Evolutionary conservation across 1,284 basidiomycete species (phyloP), one percentile per base, ranked within the genome.

Genomic region (Caloboletus firmus): DNA sequence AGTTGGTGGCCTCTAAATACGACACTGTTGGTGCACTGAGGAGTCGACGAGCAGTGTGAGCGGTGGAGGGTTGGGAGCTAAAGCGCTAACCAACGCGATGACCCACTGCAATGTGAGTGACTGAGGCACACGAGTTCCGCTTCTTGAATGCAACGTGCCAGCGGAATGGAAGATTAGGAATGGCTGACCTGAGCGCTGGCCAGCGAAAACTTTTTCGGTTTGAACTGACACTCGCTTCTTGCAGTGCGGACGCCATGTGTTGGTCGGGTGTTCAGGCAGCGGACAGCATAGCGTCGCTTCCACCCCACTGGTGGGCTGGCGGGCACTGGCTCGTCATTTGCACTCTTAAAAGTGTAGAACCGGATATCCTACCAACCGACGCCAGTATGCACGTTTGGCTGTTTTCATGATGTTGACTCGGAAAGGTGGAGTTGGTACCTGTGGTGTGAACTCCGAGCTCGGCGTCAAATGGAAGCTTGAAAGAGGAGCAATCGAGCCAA

Each of bases 141-240:
- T 48, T 48, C 37, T 13, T 41, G 47, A 18, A 20, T 17, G 35
- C 60, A 63, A 46, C 52, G 59, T 64, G 62, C 37, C 11, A n/a
- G 9, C 15, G 7, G 45, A 20, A 53, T 43, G 49, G 42, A 30
- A 46, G 22, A 17, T 45, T 24, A 15, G 22, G 31, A 22, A 39
- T 9, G 17, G 45, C 32, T 15, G 31, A n/a, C 22, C 45, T 32
- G 20, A 26, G 15, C 35, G n/a, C 34, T 46, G 22, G 18, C 24
- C 5, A 15, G 12, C 24, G 24, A 31, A 13, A 2, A 9, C 22
- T 22, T 3, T 18, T 36, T 18, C 12, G 11, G 13, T n/a, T 11
- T 26, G 24, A 42, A n/a, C 11, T 26, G 17, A 17, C 24, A 11
- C 24, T 26, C 24, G 17, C 17, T 24, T 3, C 40, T 41, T 41